phyloP scores from a whole-genome alignment of 768 basidiomycete species.

The Pleurotus eryngii region DNA sequence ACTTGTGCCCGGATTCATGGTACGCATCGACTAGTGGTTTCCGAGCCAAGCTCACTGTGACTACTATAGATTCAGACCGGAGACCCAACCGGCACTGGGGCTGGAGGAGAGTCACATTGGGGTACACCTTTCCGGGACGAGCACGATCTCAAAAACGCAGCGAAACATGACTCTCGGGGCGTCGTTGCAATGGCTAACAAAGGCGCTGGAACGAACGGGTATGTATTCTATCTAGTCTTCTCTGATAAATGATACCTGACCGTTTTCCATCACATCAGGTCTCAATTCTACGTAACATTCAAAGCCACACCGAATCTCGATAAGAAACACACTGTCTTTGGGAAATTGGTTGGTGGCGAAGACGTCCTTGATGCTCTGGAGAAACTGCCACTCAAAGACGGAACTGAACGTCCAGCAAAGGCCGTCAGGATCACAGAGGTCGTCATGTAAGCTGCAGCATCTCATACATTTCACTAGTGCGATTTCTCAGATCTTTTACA shows the following conservation, averaged over 20 bases:
- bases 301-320: conserved; percentile 79
- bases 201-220: conserved; percentile 88
- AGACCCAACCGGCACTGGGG: conserved; percentile 93
- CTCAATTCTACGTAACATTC: conserved; percentile 95
- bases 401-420: conserved; percentile 84
- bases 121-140: conserved; percentile 96
- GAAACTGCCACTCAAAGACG: conserved; percentile 73
- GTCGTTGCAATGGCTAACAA: conserved; percentile 94
- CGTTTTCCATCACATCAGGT: conserved; percentile 37
- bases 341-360: conserved; percentile 94
- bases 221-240: conserved; percentile 13
- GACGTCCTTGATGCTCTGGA: conserved; percentile 86
- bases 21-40: conserved; percentile 24
- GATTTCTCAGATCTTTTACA: conserved; percentile 21
- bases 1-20: conserved; percentile 94
- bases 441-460: conserved; percentile 60
- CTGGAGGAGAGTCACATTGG: conserved; percentile 93
- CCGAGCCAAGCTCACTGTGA: conserved; percentile 4
- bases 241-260: not conserved
- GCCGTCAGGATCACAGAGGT: conserved; percentile 83
- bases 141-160: conserved; percentile 82
- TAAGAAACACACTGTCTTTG: conserved; percentile 94
- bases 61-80: conserved; percentile 88
- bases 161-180: conserved; percentile 83
- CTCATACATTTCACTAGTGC: not conserved